Conservation (phyloP, 805 yeast genomes). For the Teunomyces atbi region DNA sequence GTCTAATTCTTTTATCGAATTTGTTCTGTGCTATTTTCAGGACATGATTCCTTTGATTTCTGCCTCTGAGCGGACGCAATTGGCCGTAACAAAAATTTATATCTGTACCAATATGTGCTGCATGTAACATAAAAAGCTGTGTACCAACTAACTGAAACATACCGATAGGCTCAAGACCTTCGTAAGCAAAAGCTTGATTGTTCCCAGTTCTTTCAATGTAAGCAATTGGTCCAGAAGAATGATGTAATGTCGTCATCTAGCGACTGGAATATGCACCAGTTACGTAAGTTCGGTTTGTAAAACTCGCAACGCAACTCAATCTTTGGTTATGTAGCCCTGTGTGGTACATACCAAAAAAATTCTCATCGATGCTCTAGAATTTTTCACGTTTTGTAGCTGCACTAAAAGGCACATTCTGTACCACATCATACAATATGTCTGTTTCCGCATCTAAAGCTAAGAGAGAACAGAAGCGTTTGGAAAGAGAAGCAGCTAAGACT, state of each 20-base stretch:
- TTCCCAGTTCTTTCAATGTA: background rate
- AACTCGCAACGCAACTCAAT: background rate
- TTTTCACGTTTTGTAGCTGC: conserved; percentile 2
- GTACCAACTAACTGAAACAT: no score
- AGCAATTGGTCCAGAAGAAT: background rate
- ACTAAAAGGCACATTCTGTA: background rate
- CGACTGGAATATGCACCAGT: background rate
- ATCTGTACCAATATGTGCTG: no score
- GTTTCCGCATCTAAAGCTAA: conserved; percentile 94
- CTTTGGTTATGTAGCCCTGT: conserved; percentile 2
- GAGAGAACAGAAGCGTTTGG: conserved; percentile 94
- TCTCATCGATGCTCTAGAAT: conserved; percentile 5
- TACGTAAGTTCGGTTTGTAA: background rate
- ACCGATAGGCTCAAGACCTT: no score
- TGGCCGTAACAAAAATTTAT: no score
- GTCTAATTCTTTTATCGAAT: no score
- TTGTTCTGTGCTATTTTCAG: no score
- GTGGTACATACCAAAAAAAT: conserved; percentile 1
- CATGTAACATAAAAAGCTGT: no score
- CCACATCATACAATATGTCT: conserved; percentile 29
- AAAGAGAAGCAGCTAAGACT: conserved; percentile 45
- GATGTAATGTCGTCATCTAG: background rate
- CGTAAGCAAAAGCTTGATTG: no score
- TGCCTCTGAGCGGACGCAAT: no score
- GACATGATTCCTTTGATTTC: no score